Conservation (phyloP, 352 stramenopile species). For the Phytophthora agathidicida region DNA sequence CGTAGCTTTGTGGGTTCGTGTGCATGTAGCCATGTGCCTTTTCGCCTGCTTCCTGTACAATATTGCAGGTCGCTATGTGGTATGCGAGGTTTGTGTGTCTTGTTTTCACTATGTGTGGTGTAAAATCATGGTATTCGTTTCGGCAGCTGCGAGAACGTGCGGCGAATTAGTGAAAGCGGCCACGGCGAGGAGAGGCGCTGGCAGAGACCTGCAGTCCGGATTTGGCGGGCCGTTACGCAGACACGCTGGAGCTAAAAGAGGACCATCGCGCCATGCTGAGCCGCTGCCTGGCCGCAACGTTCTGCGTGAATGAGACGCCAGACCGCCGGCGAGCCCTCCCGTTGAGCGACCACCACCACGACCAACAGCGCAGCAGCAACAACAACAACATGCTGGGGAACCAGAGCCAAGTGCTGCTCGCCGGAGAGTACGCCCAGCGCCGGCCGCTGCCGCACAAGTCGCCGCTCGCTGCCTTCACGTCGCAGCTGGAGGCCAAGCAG, state of each 20-base stretch:
- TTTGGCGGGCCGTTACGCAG: conserved; percentile 37
- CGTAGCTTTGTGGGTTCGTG: too few species aligned
- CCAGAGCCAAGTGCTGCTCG: conserved; percentile 39
- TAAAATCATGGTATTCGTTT: background rate
- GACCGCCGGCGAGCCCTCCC: conserved; percentile 28
- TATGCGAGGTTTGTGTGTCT: too few species aligned
- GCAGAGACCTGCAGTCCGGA: conserved; percentile 24
- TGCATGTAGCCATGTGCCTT: conserved; percentile 6
- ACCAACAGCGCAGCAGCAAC: conserved; percentile 4
- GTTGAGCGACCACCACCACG: conserved; percentile 12
- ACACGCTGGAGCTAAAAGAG: conserved; percentile 35
- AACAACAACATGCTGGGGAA: conserved; percentile 26
- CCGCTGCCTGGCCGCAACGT: conserved; percentile 34
- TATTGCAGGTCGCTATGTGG: too few species aligned
- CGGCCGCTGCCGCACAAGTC: conserved; percentile 26
- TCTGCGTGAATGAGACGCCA: conserved; percentile 36
- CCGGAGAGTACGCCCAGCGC: conserved; percentile 41
- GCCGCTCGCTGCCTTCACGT: conserved; percentile 31
- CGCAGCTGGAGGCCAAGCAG: conserved; percentile 30
- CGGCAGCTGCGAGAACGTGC: conserved; percentile 3
- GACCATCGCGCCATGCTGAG: conserved; percentile 30
- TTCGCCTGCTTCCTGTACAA: too few species aligned
- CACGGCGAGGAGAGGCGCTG: conserved; percentile 1
- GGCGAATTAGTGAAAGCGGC: background rate
- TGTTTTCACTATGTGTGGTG: too few species aligned